Conservation (phyloP, 139 green algal genomes). For the Raphidocelis subcapitata region DNA sequence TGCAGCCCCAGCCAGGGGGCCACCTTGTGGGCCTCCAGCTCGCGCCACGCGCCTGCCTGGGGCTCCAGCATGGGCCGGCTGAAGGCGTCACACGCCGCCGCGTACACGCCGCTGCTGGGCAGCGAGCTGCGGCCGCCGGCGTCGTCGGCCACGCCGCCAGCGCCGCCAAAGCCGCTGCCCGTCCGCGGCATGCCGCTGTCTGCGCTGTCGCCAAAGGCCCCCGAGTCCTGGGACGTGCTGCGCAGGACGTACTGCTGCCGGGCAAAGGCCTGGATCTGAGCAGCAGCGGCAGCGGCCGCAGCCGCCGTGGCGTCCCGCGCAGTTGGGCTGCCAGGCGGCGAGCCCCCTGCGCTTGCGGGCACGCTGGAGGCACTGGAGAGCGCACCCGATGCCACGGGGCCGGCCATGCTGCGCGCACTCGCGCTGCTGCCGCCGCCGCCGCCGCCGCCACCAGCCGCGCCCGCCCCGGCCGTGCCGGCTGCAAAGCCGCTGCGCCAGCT, state of each 20-base stretch:
- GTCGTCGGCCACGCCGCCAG: slow-evolving; percentile 16
- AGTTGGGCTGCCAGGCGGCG: neutral
- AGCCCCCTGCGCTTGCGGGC: too few relatives aligned
- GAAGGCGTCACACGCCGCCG: slow-evolving; percentile 62
- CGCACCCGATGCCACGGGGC: too few relatives aligned
- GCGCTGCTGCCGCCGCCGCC: neutral
- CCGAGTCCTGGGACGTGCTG: slow-evolving; percentile 2
- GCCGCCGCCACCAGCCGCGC: neutral
- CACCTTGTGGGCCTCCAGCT: slow-evolving; percentile 40
- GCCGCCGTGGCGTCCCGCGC: neutral
- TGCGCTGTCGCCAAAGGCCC: neutral
- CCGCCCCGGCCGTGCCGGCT: too few relatives aligned
- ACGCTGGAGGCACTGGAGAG: too few relatives aligned
- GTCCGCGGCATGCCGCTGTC: neutral
- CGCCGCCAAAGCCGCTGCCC: neutral
- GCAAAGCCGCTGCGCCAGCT: slow-evolving; percentile 25
- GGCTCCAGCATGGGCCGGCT: slow-evolving; percentile 71
- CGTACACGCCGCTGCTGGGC: slow-evolving; percentile 60
- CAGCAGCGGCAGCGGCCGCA: slow-evolving; percentile 2
- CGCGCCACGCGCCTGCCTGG: slow-evolving; percentile 47
- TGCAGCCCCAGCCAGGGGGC: slow-evolving; percentile 35
- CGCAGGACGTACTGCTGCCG: slow-evolving; percentile 37
- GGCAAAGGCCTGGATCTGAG: slow-evolving; percentile 8
- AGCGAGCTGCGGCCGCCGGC: slow-evolving; percentile 8
- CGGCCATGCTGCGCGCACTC: too few relatives aligned